These are phyloP conservation scores for Claviceps citrina DNA, from an alignment of 2,329 filamentous ascomycete species.

Conservation along the genomic window DNA sequence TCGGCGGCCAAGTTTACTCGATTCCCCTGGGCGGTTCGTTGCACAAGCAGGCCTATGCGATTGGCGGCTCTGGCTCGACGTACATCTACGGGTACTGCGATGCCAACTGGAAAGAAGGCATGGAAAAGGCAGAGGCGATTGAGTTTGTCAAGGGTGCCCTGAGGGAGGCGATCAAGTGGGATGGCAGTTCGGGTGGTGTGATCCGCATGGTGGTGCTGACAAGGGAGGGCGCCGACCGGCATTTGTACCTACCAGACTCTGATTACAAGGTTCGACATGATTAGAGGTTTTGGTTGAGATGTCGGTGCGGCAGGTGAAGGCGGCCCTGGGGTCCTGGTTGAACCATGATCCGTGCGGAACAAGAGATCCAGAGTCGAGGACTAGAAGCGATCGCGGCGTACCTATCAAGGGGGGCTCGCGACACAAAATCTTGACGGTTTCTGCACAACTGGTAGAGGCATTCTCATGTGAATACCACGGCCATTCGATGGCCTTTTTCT, in stretches of 20 bases:
- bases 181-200: conserved; percentile 94
- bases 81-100: conserved; percentile 99
- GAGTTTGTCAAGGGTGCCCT: conserved; percentile 84
- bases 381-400: no score
- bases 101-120: conserved; percentile 84
- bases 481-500: no score
- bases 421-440: no score
- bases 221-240: conserved; percentile 72
- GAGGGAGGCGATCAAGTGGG: conserved; percentile 96
- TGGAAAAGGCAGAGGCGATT: conserved; percentile 84
- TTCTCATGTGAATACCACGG: no score
- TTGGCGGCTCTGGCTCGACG: conserved; percentile 90
- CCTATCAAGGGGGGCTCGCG: no score
- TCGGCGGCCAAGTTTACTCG: conserved; percentile 93
- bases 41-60: conserved; percentile 92
- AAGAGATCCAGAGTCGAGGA: no score
- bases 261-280: conserved; percentile 63
- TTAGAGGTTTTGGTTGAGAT: conserved; percentile 27
- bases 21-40: conserved; percentile 92
- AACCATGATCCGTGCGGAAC: no score
- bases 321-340: not conserved
- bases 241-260: conserved; percentile 89
- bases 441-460: no score
- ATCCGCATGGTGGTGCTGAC: conserved; percentile 97
- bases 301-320: conserved; percentile 6